Conservation (phyloP, 169 alveolate species). For the Ichthyophthirius multifiliis region DNA sequence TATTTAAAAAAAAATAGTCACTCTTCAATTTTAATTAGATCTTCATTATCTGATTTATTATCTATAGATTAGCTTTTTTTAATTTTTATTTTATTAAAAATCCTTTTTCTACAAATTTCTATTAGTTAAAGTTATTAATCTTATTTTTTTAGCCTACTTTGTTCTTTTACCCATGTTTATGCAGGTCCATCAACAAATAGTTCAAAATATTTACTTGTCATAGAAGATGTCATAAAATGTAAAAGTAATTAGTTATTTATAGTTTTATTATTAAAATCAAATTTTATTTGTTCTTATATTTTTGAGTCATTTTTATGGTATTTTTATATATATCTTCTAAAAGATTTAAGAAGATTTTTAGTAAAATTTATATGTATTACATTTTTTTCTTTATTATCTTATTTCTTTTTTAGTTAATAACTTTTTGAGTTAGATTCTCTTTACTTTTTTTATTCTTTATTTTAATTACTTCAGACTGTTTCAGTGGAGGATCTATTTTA, state of each 20-base stretch:
- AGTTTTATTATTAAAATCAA: neutral
- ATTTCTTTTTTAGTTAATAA: too few species aligned
- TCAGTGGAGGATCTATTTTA: too few species aligned
- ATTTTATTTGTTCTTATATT: neutral
- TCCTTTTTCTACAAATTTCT: conserved; percentile 3
- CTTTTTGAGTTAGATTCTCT: too few species aligned
- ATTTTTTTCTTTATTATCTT: neutral
- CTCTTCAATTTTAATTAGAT: too few species aligned
- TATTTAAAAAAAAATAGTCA: too few species aligned
- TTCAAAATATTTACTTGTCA: neutral
- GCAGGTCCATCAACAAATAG: conserved; percentile 9
- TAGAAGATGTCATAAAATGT: neutral
- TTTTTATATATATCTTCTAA: neutral
- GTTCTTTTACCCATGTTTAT: neutral
- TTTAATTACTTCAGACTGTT: too few species aligned
- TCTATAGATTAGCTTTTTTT: too few species aligned
- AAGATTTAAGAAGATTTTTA: neutral
- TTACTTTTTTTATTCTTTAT: too few species aligned
- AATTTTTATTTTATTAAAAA: neutral
- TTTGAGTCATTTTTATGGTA: neutral
- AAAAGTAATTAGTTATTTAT: neutral
- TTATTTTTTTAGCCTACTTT: conserved; percentile 5
- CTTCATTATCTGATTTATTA: too few species aligned
- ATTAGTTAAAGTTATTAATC: neutral
- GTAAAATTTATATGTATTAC: neutral